A percentile compares a stretch with the other conserved stretches of the same genome.
Conservation (phyloP, 305 asterid genomes). For the Plantago lanceolata region DNA sequence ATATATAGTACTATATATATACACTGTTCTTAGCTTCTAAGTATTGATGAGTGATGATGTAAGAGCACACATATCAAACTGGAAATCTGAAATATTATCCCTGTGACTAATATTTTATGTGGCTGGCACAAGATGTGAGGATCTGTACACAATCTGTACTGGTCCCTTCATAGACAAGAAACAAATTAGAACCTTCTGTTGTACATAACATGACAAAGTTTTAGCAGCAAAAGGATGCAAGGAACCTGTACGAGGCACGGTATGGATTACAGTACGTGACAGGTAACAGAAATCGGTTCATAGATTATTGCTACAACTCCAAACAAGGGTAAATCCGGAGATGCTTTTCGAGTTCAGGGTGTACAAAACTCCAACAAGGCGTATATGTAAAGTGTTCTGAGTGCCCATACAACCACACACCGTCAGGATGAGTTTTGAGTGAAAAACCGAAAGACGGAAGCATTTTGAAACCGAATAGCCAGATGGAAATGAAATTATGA, state of each 20-base stretch:
- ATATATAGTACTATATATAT: neutral
- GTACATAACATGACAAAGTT: constrained; percentile 2
- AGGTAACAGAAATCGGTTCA: neutral
- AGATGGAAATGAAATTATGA: no score
- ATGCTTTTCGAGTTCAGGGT: neutral
- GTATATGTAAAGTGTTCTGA: neutral
- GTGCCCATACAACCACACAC: neutral
- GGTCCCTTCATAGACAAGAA: neutral
- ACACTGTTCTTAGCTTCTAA: neutral
- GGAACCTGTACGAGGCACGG: neutral
- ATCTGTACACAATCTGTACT: neutral
- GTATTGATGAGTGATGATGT: constrained; percentile 3
- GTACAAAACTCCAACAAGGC: neutral
- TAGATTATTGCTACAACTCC: neutral
- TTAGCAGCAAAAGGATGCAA: constrained; percentile 5
- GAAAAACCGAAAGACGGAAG: neutral
- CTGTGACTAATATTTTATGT: neutral
- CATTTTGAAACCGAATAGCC: no score
- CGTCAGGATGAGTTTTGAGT: neutral
- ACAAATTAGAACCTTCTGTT: constrained; percentile 6
- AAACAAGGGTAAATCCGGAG: neutral
- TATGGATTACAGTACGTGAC: constrained; percentile 4
- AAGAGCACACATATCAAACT: neutral
- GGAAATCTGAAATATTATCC: neutral
- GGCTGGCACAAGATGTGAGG: neutral